phyloP scores from a whole-genome alignment of 202 grass and related monocot species.

The Panicum hallii region DNA sequence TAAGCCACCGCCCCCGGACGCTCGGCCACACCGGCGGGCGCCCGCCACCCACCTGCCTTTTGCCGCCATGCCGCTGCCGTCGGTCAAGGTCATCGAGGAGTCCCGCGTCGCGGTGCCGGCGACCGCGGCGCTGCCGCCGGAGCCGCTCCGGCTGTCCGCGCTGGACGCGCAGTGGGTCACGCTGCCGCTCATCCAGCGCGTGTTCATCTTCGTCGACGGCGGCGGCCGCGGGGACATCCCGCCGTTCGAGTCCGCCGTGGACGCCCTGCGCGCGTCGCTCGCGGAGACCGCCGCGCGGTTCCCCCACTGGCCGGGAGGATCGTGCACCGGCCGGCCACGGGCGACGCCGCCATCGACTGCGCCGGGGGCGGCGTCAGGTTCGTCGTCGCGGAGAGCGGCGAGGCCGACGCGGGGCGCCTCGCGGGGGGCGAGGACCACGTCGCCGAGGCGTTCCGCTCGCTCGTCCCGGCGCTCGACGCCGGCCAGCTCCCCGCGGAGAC shows the following conservation, averaged over 20 bases:
- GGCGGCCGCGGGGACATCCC: neutral
- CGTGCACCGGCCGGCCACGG: slow-evolving; percentile 11
- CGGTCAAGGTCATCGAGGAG: too few species aligned
- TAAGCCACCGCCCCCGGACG: too few species aligned
- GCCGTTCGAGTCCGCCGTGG: slow-evolving; percentile 36
- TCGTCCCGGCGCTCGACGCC: slow-evolving; percentile 39
- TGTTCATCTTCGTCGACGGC: slow-evolving; percentile 43
- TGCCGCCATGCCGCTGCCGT: too few species aligned
- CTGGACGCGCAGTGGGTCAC: slow-evolving; percentile 40
- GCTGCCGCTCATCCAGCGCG: slow-evolving; percentile 43
- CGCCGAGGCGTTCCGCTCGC: neutral
- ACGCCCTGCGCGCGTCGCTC: slow-evolving; percentile 46
- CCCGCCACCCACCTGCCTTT: too few species aligned
- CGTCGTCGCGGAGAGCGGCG: slow-evolving; percentile 29
- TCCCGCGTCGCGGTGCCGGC: too few species aligned
- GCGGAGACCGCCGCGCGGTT: slow-evolving; percentile 11
- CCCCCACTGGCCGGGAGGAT: slow-evolving; percentile 37
- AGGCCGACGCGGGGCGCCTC: neutral
- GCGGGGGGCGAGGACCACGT: slow-evolving; percentile 27
- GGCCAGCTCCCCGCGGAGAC: slow-evolving; percentile 33
- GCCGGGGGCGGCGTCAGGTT: slow-evolving; percentile 25
- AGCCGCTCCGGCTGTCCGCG: slow-evolving; percentile 25
- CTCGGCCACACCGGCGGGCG: too few species aligned
- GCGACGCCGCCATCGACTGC: slow-evolving; percentile 46
- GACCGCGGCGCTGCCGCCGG: neutral